Base-by-base conservation (phyloP, 352 stramenopile genomes). In the Pythium dissotocum region DNA sequence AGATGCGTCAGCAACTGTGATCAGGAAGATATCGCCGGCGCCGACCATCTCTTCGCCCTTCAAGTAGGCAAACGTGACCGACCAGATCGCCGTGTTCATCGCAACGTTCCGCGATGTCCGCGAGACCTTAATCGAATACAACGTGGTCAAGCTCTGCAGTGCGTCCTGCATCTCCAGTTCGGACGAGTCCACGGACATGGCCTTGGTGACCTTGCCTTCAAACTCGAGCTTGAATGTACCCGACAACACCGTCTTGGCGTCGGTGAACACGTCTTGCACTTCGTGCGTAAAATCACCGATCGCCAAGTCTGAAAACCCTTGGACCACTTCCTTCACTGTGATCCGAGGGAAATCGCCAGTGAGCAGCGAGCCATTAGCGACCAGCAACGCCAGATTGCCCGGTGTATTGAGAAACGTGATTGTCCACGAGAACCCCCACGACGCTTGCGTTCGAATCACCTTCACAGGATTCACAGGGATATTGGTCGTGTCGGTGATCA, bases 211-310 rank as follows among this genome's bases (percentile, higher is more conserved):
- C 55, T 95, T 87, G 38, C 89, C 95, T 73, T 98, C 84, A 68
- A 99, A 98, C 30, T 72, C 83, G 18, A 99, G 77, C 16, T 74
- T 79, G 73, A 99, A 99, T 10, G 73, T 86, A 0, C 94, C 97
- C 14, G 67, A 73, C 0, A 98, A 56, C 9, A 63, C 36, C 9
- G 75, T 71, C 61, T 78, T 70, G 0, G 87, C 78, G 36, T 88
- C 79, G 16, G 92, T 89, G 49, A 74, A 87, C 38, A 98, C 79
- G 28, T 94, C 95, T 77, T 98, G 95, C 26, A 98, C 85, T 75
- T 98, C 97, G 65, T 96, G 88, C 0, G 95, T 98, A 78, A 97
- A 99, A 55, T 96, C 79, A 7, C 90, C 91, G 10, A 95, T 94
- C 44, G 92, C 90, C 30, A 99, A 82, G 70, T 98, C 93, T 38